Percentiles rank a stretch among this genome's conserved stretches.
Evolutionary conservation across 108 stramenopile genomes (phyloP).

Genomic region (Cyclostephanos tholiformis): DNA sequence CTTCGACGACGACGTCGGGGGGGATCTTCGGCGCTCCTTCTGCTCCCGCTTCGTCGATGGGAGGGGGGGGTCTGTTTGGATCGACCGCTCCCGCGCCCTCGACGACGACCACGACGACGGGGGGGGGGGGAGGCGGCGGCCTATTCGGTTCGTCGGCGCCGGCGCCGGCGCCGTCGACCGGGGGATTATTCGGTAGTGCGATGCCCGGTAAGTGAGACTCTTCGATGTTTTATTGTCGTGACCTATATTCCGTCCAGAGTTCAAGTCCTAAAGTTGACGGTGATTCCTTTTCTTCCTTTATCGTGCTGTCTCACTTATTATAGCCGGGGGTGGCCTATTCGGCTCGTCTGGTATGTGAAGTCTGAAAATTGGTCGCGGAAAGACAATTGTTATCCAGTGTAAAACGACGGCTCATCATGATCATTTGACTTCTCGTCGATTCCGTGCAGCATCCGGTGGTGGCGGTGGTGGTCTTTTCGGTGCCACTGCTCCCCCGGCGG

Average conservation of each 20-base stretch:
- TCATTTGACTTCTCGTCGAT: neutral
- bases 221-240: neutral
- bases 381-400: neutral
- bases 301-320: neutral
- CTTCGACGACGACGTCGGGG: conserved; percentile 20
- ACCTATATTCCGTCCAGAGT: too few relatives aligned
- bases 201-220: conserved; percentile 22
- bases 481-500: conserved; percentile 10
- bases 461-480: conserved; percentile 36
- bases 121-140: conserved; percentile 32
- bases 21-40: conserved; percentile 71
- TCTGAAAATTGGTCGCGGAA: neutral
- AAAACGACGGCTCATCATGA: neutral
- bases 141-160: conserved; percentile 52
- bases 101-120: conserved; percentile 4
- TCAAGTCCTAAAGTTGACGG: too few relatives aligned
- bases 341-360: conserved; percentile 13
- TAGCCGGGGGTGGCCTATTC: conserved; percentile 22
- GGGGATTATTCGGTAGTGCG: conserved; percentile 53
- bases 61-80: conserved; percentile 53
- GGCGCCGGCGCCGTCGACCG: conserved; percentile 10
- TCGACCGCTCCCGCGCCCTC: conserved; percentile 40
- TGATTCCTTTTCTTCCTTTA: neutral
- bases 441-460: conserved; percentile 9
- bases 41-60: conserved; percentile 22